Conservation (phyloP, 192 early-diverging fungal genomes). For the Spizellomyces sp. region DNA sequence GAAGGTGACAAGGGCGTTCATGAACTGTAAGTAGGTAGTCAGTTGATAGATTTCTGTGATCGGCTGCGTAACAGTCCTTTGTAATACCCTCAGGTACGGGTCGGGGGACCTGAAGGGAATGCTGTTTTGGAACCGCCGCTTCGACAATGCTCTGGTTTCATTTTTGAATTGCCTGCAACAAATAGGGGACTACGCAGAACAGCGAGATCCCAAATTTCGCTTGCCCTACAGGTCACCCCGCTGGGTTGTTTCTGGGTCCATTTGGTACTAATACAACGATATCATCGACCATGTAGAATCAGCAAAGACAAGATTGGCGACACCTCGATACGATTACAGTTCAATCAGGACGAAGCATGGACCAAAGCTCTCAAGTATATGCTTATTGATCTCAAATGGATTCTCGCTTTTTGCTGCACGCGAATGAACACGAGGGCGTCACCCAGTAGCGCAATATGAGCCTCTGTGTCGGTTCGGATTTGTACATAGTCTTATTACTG, state of each 20-base stretch:
- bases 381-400: conserved; percentile 89
- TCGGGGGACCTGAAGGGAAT: conserved; percentile 81
- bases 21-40: conserved; percentile 69
- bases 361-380: conserved; percentile 88
- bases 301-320: conserved; percentile 89
- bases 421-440: neutral
- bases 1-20: conserved; percentile 70
- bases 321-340: conserved; percentile 78
- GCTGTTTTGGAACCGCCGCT: conserved; percentile 81
- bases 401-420: conserved; percentile 68
- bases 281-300: conserved; percentile 52
- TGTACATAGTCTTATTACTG: too few relatives aligned
- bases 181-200: conserved; percentile 78
- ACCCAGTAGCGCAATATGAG: neutral
- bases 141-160: conserved; percentile 87
- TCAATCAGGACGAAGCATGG: conserved; percentile 92
- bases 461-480: too few relatives aligned
- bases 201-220: conserved; percentile 70
- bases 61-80: neutral
- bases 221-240: conserved; percentile 75
- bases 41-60: neutral
- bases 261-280: neutral
- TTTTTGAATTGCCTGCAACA: conserved; percentile 90
- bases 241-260: neutral
- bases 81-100: conserved; percentile 59